Base-by-base conservation (phyloP, 2,329 filamentous ascomycete species). In the Ceratocystis lukuohia region DNA sequence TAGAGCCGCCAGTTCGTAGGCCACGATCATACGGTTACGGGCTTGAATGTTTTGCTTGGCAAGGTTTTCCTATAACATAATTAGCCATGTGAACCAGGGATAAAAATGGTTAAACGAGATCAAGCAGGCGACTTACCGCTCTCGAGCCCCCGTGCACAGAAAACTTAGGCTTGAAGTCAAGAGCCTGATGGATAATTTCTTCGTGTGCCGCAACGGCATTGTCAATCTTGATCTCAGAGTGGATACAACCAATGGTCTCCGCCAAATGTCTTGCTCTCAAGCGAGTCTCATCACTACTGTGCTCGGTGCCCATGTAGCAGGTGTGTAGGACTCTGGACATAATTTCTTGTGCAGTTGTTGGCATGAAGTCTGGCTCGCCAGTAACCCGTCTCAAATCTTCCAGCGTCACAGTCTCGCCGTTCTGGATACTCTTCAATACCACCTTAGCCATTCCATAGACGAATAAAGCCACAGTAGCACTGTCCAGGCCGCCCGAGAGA, bases 171-270 rank as follows among this genome's bases (percentile, higher is more conserved):
- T 72, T 71, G 48, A 74, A 74, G 30, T 71, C 68, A 1, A 73
- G 68, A 2, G 72, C 70, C 41, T 71, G 69, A 7, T 70, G 66
- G 28, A 74, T 69, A 61, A 74, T 71, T 20, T 69, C 67, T 45
- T 74, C 70, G 69, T 86, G 82, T 0, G 83, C 78, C 5, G 82
- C 82, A 53, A 86, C 84, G n/a, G 76, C 78, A 48, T 80, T 79
- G 72, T 93, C 89, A 66, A 93, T 91, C 71, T 91, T 84, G 57
- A 91, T 77, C 71, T 92, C 82, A 3, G 83, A 79, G 72, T 94
- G 90, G 71, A 91, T 86, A 17, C 82, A 79, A 2, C 88, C 89
- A 64, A 93, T 90, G 3, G 77, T 79, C 3, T 77, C 71, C 3
- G 80, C 74, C 0, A 93, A 79, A 0, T 81, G 78, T 71, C 82